Conservation (phyloP, 2,329 filamentous ascomycete species). For the Spiromastix sp. region DNA sequence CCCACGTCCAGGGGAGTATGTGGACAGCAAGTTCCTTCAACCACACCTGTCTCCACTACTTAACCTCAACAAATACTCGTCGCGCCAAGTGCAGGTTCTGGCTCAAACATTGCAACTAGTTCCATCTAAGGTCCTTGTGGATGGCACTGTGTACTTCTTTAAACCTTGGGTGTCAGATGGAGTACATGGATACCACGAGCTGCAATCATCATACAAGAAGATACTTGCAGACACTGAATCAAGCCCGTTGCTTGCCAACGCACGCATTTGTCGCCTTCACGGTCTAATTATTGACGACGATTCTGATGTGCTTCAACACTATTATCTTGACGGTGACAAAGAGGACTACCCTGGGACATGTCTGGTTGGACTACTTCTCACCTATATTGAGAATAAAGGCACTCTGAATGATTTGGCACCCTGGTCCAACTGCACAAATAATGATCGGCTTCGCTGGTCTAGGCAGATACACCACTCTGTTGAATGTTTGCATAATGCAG, state of each 20-base stretch:
- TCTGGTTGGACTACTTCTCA: not conserved
- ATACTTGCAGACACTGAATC: conserved; percentile 7
- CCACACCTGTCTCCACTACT: too few relatives aligned
- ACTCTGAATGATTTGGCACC: not conserved
- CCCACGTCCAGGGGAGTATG: too few relatives aligned
- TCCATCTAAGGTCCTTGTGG: too few relatives aligned
- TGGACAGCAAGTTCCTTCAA: too few relatives aligned
- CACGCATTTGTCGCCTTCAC: not conserved
- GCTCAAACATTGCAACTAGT: too few relatives aligned
- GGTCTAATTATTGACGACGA: not conserved
- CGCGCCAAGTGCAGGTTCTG: too few relatives aligned
- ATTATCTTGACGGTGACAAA: not conserved
- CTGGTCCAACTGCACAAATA: not conserved
- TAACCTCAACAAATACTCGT: too few relatives aligned
- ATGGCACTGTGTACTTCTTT: too few relatives aligned
- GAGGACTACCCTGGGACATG: not conserved
- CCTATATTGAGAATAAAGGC: not conserved
- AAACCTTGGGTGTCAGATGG: too few relatives aligned
- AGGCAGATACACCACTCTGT: not conserved
- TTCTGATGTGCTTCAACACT: not conserved
- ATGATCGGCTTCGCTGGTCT: not conserved
- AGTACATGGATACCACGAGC: too few relatives aligned
- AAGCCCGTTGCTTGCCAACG: not conserved
- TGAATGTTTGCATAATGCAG: not conserved
- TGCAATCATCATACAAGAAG: conserved; percentile 1